phyloP scores from a whole-genome alignment of 345 rosid species.

The Brassica juncea region DNA sequence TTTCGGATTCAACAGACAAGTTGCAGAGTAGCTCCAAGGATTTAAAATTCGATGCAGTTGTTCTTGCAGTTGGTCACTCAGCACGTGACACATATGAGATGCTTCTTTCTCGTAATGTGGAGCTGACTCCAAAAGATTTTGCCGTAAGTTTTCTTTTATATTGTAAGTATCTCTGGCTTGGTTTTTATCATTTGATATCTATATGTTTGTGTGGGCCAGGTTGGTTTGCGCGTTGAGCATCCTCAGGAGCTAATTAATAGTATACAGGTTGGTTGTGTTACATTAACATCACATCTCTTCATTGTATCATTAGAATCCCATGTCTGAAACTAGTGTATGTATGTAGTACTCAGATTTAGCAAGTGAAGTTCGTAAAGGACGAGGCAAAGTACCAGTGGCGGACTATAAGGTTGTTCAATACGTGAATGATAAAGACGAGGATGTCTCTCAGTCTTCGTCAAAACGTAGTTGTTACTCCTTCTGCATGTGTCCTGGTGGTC shows the following conservation, averaged over 20 bases:
- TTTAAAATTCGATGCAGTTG: slow-evolving; percentile 66
- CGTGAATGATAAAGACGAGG: slow-evolving; percentile 45
- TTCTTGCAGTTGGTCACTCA: slow-evolving; percentile 97
- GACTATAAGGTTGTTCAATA: slow-evolving; percentile 86
- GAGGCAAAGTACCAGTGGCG: slow-evolving; percentile 93
- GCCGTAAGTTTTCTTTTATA: slow-evolving; percentile 58
- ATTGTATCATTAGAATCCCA: slow-evolving; percentile 1
- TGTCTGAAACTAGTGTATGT: background rate
- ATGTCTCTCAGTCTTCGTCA: slow-evolving; percentile 33
- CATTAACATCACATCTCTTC: background rate
- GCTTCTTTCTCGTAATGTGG: slow-evolving; percentile 84
- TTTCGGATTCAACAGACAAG: slow-evolving; percentile 57
- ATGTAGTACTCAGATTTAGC: slow-evolving; percentile 77
- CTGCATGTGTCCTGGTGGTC: slow-evolving; percentile 99
- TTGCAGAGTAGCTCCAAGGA: slow-evolving; percentile 42
- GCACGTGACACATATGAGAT: slow-evolving; percentile 89
- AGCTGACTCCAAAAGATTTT: slow-evolving; percentile 82
- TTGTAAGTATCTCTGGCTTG: slow-evolving; percentile 3
- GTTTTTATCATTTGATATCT: slow-evolving; percentile 12
- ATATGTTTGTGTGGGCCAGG: slow-evolving; percentile 51
- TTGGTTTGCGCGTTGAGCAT: slow-evolving; percentile 94
- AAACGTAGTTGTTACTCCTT: slow-evolving; percentile 89
- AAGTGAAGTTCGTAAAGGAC: slow-evolving; percentile 65
- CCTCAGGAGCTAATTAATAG: slow-evolving; percentile 91
- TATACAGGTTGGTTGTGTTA: slow-evolving; percentile 60